phyloP scores from a whole-genome alignment of 176 grass and related monocot species.

The barley (Hordeum vulgare) region MorexV3_pseudomolecules_assembly NC_058524.1:27533620-27534119 shows the following conservation, averaged over 20 bases:
- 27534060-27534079: slow-evolving; percentile 49
- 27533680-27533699: not conserved
- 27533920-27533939: slow-evolving; percentile 11
- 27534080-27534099: slow-evolving; percentile 72
- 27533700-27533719: too few species aligned
- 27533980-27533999: not conserved
- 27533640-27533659: not conserved
- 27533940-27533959: slow-evolving; percentile 13
- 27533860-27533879: slow-evolving; percentile 45
- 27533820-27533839: slow-evolving; percentile 4
- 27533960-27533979: slow-evolving; percentile 78
- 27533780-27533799: not conserved
- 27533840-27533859: slow-evolving; percentile 47
- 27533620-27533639: slow-evolving; percentile 3
- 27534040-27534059: not conserved
- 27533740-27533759: not conserved
- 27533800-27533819: slow-evolving; percentile 46
- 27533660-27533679: not conserved
- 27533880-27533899: not conserved
- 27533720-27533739: not conserved
- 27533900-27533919: slow-evolving; percentile 53
- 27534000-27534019: not conserved
- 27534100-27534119: slow-evolving; percentile 86
- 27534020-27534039: not conserved
- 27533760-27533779: not conserved